Evolutionary conservation across 345 rosid species (phyloP).

Genomic region (Lepidium africanum): DNA sequence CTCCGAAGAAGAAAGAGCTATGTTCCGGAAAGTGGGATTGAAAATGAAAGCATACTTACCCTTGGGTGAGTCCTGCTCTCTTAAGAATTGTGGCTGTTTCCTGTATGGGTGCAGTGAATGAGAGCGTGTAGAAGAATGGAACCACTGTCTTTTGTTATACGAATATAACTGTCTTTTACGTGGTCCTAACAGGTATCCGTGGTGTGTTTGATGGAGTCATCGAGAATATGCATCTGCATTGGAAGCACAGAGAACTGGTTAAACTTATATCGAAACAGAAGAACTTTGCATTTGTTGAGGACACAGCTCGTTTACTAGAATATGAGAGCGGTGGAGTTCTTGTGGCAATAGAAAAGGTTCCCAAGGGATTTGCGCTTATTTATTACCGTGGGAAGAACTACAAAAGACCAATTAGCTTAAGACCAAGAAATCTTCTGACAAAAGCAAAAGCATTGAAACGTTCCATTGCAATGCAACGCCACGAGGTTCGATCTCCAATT

Average conservation of each 20-base stretch:
- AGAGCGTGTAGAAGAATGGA: background rate
- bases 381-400: constrained; percentile 96
- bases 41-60: constrained; percentile 94
- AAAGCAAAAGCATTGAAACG: constrained; percentile 96
- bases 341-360: constrained; percentile 83
- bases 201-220: constrained; percentile 98
- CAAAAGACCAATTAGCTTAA: constrained; percentile 66
- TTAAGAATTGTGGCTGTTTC: background rate
- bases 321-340: constrained; percentile 95
- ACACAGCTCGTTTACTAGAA: constrained; percentile 83
- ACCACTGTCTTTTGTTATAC: constrained; percentile 2
- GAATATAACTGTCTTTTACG: background rate
- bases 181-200: constrained; percentile 64
- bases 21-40: constrained; percentile 92
- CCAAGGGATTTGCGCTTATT: constrained; percentile 90
- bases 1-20: constrained; percentile 81
- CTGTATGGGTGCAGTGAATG: background rate
- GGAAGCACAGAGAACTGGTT: constrained; percentile 98
- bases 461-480: constrained; percentile 92
- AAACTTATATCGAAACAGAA: constrained; percentile 92
- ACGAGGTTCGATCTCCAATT: constrained; percentile 49
- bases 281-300: constrained; percentile 87
- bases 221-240: constrained; percentile 98
- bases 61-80: constrained; percentile 43
- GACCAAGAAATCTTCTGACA: constrained; percentile 93